Evolutionary conservation across 139 green algal species (phyloP).

Genomic region (Prasinococcaceae sp.): DNA sequence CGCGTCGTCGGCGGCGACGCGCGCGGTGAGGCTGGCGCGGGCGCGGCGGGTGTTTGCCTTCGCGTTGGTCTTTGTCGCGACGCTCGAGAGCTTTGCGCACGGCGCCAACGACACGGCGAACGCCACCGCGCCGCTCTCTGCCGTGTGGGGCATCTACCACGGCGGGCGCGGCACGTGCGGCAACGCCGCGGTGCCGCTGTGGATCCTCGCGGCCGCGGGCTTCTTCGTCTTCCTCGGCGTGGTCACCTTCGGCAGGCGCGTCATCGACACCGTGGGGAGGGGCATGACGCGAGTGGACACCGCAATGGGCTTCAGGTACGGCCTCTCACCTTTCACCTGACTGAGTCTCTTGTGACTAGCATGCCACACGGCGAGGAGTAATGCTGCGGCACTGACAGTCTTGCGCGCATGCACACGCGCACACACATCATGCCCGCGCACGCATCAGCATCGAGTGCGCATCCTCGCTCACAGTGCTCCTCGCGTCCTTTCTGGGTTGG

Average conservation of each 20-base stretch:
- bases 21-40: too few relatives aligned
- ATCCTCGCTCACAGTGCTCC: too few relatives aligned
- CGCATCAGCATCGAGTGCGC: too few relatives aligned
- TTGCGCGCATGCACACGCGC: too few relatives aligned
- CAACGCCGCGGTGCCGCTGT: background rate
- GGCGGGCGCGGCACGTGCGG: background rate
- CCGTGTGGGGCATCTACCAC: slow-evolving; percentile 11
- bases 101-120: slow-evolving; percentile 31
- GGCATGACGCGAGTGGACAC: slow-evolving; percentile 26
- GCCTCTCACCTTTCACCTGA: slow-evolving; percentile 20
- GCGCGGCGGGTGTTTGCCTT: slow-evolving; percentile 13
- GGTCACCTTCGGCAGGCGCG: slow-evolving; percentile 2
- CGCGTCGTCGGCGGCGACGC: too few relatives aligned
- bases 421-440: too few relatives aligned
- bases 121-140: slow-evolving; percentile 19
- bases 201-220: slow-evolving; percentile 10
- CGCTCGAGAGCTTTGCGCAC: slow-evolving; percentile 10
- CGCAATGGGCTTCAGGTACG: too few relatives aligned
- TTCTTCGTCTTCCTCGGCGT: slow-evolving; percentile 17
- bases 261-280: slow-evolving; percentile 8
- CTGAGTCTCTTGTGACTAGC: too few relatives aligned
- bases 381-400: too few relatives aligned
- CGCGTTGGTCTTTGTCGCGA: slow-evolving; percentile 15
- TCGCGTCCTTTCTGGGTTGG: too few relatives aligned
- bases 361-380: too few relatives aligned